Conservation (phyloP, 257 asterid genomes). For the Nicotiana undulata region DNA sequence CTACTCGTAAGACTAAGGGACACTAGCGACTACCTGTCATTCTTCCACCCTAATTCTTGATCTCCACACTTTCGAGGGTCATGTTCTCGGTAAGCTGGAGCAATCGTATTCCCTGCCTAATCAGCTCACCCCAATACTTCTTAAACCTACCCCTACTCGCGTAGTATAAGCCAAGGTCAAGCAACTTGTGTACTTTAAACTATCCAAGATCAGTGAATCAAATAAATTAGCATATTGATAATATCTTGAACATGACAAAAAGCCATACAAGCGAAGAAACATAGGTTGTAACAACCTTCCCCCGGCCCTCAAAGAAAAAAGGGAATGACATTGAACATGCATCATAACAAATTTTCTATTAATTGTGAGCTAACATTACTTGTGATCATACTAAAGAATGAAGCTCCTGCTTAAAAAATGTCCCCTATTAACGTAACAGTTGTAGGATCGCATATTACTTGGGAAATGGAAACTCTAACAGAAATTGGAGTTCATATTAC, state of each 20-base stretch:
- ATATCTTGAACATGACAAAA: not conserved
- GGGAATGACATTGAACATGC: not conserved
- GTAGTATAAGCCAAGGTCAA: not conserved
- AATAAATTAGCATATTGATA: not conserved
- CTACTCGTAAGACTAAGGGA: too few species aligned
- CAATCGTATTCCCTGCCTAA: too few species aligned
- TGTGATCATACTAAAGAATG: not conserved
- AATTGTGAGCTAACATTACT: not conserved
- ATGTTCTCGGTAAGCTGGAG: too few species aligned
- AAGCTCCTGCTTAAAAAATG: not conserved
- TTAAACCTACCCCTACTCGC: not conserved
- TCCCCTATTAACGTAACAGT: not conserved
- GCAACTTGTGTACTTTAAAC: not conserved
- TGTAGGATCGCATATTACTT: not conserved
- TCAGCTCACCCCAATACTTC: too few species aligned
- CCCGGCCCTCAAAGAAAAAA: not conserved
- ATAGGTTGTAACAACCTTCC: not conserved
- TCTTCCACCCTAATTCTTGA: too few species aligned
- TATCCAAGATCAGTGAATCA: not conserved
- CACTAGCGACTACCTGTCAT: too few species aligned
- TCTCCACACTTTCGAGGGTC: too few species aligned
- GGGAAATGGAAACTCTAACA: not conserved
- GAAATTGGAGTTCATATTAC: not conserved
- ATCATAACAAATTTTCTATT: not conserved
- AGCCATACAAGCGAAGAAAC: not conserved